Evolutionary conservation across 2,329 filamentous ascomycete genomes (phyloP).

Genomic region (Sclerotinia sclerotiorum): DNA sequence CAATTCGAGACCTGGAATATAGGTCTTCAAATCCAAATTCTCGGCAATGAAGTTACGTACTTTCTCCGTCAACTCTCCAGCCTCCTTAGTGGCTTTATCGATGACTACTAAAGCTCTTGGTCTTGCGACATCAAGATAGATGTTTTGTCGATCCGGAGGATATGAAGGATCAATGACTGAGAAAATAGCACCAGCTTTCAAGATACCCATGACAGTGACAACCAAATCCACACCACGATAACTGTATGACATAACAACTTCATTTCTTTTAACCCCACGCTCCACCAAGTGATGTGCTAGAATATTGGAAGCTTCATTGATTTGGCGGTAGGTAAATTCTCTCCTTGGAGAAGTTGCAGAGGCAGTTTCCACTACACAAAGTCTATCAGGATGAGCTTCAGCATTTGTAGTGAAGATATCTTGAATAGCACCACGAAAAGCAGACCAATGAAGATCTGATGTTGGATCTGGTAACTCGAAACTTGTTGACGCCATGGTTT

Average conservation of each 20-base stretch:
- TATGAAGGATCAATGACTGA: slow-evolving; percentile 78
- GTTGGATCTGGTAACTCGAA: slow-evolving; percentile 54
- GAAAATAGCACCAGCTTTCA: slow-evolving; percentile 57
- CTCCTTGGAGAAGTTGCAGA: slow-evolving; percentile 55
- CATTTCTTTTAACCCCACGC: slow-evolving; percentile 71
- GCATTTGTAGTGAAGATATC: slow-evolving; percentile 60
- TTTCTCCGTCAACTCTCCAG: slow-evolving; percentile 58
- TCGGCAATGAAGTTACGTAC: slow-evolving; percentile 68
- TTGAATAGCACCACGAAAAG: slow-evolving; percentile 59
- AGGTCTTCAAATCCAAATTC: slow-evolving; percentile 69
- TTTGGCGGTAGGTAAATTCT: slow-evolving; percentile 79
- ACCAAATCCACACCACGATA: slow-evolving; percentile 78
- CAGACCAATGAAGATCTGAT: slow-evolving; percentile 58
- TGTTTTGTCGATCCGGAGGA: slow-evolving; percentile 75
- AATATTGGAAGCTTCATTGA: slow-evolving; percentile 79
- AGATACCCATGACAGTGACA: slow-evolving; percentile 77
- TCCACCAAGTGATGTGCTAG: slow-evolving; percentile 77
- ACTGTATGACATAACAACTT: slow-evolving; percentile 92
- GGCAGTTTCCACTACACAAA: slow-evolving; percentile 67
- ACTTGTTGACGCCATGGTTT: slow-evolving; percentile 29
- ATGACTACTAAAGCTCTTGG: slow-evolving; percentile 74
- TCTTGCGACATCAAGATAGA: slow-evolving; percentile 78
- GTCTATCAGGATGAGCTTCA: slow-evolving; percentile 60
- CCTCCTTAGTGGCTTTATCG: slow-evolving; percentile 67
- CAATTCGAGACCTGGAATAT: slow-evolving; percentile 72